Base-by-base conservation (phyloP, 768 basidiomycete genomes). In the Tricholoma sp. region DNA sequence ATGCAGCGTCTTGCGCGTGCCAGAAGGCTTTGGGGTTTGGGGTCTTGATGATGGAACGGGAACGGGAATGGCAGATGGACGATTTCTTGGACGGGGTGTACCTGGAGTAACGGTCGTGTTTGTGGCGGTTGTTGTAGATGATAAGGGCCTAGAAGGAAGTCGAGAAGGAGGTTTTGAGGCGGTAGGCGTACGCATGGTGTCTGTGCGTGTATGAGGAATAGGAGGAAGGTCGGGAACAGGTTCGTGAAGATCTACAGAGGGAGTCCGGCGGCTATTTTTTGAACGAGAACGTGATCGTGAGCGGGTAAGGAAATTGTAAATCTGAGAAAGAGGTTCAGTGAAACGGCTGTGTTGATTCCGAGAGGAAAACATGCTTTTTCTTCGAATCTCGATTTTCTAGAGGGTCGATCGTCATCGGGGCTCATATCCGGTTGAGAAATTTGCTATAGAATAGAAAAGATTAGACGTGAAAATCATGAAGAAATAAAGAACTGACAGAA, bases 261-360 rank as follows among this genome's bases (percentile, higher is more conserved):
- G 59, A 14, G 55, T 57, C 53, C 56, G 57, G 39, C 71, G 69
- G 55, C 66, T 67, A 19, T 43, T 43, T 61, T 72, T 75, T 54
- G 77, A 73, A 67, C 78, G 76, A 14, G 86, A 83, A 39, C 83
- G 85, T n/a, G 86, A 86, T 66, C 82, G 79, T 37, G 81, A 82
- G 55, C 76, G 75, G 50, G 78, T 78, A 54, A 79, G 74, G 71
- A 89, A 86, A 24, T 75, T 79, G 63, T 81, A 84, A 64, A 89
- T 71, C 87, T 89, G 62, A 54, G 32, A 63, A 52, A 57, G 27
- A 27, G 6, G 37, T 56, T 61, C 45, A 59, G 58, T 43, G 34
- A 34, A 45, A 41, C 52, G 46, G 53, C 37, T 41, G 22, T 57
- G 32, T 46, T 56, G 31, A 46, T 37, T 32, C 31, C 55, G 55